Evolutionary conservation across 257 asterid genomes (phyloP).

Genomic region (Jasminum sambac): DNA sequence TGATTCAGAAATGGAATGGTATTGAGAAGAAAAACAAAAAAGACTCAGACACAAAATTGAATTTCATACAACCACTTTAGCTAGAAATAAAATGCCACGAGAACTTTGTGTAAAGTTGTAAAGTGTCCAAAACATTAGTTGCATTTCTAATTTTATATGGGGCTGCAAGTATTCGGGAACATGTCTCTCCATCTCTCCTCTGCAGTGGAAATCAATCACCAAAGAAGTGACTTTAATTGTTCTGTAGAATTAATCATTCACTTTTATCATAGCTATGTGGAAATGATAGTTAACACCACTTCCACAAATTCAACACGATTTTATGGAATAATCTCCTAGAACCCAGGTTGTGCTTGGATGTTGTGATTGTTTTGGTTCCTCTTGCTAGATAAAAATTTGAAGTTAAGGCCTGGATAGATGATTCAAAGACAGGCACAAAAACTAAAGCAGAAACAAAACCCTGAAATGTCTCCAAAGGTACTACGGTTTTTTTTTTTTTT

Average conservation of each 20-base stretch:
- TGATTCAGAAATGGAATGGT: background rate
- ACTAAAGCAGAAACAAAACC: background rate
- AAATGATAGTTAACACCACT: background rate
- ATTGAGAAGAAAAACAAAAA: background rate
- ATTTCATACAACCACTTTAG: background rate
- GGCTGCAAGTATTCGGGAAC: background rate
- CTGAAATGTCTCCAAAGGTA: no score
- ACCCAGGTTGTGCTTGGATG: background rate
- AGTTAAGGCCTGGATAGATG: background rate
- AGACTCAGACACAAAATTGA: conserved; percentile 2
- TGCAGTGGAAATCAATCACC: background rate
- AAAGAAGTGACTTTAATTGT: background rate
- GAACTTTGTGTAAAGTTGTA: background rate
- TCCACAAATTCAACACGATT: background rate
- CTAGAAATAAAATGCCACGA: background rate
- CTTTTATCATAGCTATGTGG: background rate
- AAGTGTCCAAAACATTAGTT: background rate
- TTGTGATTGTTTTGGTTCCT: background rate
- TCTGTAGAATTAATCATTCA: background rate
- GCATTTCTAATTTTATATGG: background rate
- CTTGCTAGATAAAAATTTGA: background rate
- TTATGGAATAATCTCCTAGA: background rate
- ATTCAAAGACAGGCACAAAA: no score
- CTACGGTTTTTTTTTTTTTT: no score
- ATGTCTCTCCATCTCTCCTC: background rate